Evolutionary conservation across 2,329 filamentous ascomycete species (phyloP), one percentile per base, ranked within the genome.

Genomic region (Mycosphaerelloides madeirae): DNA sequence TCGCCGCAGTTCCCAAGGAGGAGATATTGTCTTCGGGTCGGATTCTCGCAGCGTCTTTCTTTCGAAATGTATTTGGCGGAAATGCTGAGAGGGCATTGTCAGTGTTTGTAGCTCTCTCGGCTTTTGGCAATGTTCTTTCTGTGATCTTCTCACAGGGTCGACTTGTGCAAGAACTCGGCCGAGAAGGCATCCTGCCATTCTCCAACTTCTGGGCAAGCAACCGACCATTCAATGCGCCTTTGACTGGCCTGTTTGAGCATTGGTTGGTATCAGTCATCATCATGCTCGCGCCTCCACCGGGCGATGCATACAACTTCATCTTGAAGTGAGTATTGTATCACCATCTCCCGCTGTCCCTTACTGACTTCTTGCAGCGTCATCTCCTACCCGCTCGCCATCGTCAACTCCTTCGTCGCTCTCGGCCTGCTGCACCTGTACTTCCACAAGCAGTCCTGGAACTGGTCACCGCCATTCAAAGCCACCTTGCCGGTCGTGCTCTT

Each of bases 211-310:
- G 77, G 48, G 74, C 69, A 13, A 52, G 68, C 80, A 83, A 68
- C 84, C 78, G 76, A 60, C 77, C 58, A 8, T 55, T 57, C 34
- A 55, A 57, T 43, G 54, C 58, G 6, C 63, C 61, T 29, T 59
- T 61, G 33, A 54, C 58, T 12, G 57, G 51, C 46, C 44, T 58
- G 34, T 50, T 53, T 20, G 57, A 56, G 31, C 53, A 49, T 18
- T 52, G 54, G 33, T 33, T 57, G 25, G 77, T 82, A 11, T 82
- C 75, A 0, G 74, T 81, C 36, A 75, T 84, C 44, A 80, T 83
- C 57, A 82, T 85, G 63, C 67, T 85, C 2, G 81, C 79, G 0
- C 80, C 82, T 29, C 82, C 82, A 2, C 79, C 81, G 2, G 82
- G 80, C 29, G 80, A 83, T 62, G 80, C 80, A 0, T 84, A 82